phyloP scores from a whole-genome alignment of 202 grass and related monocot genomes.

The Panicum hallii region DNA sequence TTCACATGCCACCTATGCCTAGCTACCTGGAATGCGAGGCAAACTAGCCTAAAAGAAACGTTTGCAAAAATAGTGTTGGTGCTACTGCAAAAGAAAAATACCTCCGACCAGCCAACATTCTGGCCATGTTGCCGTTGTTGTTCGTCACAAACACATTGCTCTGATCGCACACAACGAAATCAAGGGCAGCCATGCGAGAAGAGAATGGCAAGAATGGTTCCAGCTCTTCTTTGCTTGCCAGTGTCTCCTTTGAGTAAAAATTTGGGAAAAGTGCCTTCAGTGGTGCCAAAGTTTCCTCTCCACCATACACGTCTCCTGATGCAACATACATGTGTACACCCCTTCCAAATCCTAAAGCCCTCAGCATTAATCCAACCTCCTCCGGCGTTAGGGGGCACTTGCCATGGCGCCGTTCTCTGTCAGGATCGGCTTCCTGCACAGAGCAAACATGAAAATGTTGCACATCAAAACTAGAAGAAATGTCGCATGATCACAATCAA shows the following conservation, averaged over 20 bases:
- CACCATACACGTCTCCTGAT: slow-evolving; percentile 19
- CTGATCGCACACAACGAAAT: slow-evolving; percentile 13
- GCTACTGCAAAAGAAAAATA: background rate
- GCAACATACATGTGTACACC: slow-evolving; percentile 8
- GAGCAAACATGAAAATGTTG: background rate
- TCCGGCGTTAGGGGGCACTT: slow-evolving; percentile 6
- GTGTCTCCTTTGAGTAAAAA: slow-evolving; percentile 2
- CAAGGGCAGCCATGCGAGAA: slow-evolving; percentile 11
- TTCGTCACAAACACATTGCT: slow-evolving; percentile 2
- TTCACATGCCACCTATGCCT: background rate
- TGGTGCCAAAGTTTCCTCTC: slow-evolving; percentile 4
- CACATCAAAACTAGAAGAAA: background rate
- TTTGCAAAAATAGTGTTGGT: background rate
- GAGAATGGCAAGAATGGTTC: background rate
- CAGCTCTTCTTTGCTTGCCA: slow-evolving; percentile 15
- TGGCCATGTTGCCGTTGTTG: slow-evolving; percentile 23
- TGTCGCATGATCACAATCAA: background rate
- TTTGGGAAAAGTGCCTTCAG: slow-evolving; percentile 25
- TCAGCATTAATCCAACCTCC: slow-evolving; percentile 15
- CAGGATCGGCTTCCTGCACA: slow-evolving; percentile 13
- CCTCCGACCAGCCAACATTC: slow-evolving; percentile 18
- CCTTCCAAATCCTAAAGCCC: slow-evolving; percentile 11
- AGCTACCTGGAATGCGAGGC: background rate
- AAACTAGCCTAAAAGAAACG: background rate
- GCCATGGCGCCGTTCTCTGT: slow-evolving; percentile 12